Percentiles rank a stretch among this genome's conserved stretches.
phyloP scores from a whole-genome alignment of 805 yeast genomes.

The Monosporozyma servazzii region DNA sequence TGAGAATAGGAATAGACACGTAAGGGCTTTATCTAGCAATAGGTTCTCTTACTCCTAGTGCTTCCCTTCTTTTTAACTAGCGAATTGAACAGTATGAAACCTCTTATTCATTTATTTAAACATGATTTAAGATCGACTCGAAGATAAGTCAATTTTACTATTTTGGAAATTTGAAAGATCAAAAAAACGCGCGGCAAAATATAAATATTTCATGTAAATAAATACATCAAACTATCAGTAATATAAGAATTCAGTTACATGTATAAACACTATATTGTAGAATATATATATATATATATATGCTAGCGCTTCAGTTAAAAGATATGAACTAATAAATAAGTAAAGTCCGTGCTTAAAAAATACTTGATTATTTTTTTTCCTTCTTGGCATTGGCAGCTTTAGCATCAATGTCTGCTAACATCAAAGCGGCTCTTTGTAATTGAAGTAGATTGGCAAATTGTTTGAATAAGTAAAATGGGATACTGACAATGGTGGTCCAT shows the following conservation, averaged over 20 bases:
- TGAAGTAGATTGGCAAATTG: constrained; percentile 87
- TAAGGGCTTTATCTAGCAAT: too few species aligned
- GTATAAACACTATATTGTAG: background rate
- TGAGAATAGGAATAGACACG: background rate
- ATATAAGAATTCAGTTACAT: background rate
- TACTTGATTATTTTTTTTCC: constrained; percentile 4
- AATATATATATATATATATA: background rate
- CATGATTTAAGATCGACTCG: background rate
- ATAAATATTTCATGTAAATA: background rate
- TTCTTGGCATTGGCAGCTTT: constrained; percentile 23
- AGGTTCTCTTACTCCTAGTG: too few species aligned
- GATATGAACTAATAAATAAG: background rate
- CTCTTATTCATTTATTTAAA: background rate
- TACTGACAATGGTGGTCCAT: constrained; percentile 45
- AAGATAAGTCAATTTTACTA: background rate
- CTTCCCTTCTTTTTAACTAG: too few species aligned
- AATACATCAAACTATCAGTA: background rate
- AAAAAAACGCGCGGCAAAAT: background rate
- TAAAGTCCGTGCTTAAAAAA: background rate
- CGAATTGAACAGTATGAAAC: background rate
- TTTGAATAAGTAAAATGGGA: constrained; percentile 86
- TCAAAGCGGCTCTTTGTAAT: constrained; percentile 72
- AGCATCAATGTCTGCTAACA: constrained; percentile 66
- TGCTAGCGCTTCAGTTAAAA: background rate
- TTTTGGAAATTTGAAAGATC: background rate